Conservation (phyloP, 2,329 filamentous ascomycete species). For the Chaetomium strumarium region DNA sequence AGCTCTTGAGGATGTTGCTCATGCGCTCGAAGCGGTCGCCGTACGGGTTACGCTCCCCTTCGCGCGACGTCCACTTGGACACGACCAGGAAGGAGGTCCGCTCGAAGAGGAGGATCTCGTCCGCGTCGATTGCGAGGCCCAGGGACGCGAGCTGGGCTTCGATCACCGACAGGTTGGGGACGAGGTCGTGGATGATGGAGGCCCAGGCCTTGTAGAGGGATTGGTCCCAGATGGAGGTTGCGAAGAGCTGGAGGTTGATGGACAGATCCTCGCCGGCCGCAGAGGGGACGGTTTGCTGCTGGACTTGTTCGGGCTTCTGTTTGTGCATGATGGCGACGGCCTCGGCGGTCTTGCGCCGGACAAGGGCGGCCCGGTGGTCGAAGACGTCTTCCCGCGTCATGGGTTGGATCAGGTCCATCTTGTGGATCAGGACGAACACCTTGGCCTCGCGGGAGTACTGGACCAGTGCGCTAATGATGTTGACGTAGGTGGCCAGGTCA, state of each 20-base stretch:
- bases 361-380: conserved; percentile 71
- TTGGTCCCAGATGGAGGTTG: conserved; percentile 98
- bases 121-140: conserved; percentile 79
- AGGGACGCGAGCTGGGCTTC: conserved; percentile 79
- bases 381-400: conserved; percentile 76
- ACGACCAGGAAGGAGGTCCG: conserved; percentile 93
- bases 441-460: conserved; percentile 78
- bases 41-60: conserved; percentile 76
- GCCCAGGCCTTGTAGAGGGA: conserved; percentile 98
- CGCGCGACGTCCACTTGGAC: conserved; percentile 76
- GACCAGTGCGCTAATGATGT: conserved; percentile 79
- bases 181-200: conserved; percentile 92
- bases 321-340: conserved; percentile 38
- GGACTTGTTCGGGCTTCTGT: conserved; percentile 26
- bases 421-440: conserved; percentile 95
- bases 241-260: conserved; percentile 78
- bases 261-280: conserved; percentile 17
- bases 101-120: conserved; percentile 93
- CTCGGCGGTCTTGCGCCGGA: conserved; percentile 65
- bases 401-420: conserved; percentile 91
- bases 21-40: conserved; percentile 90
- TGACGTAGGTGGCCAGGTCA: conserved; percentile 86
- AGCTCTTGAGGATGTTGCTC: conserved; percentile 96
- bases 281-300: not conserved
- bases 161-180: conserved; percentile 87